Base-by-base conservation (phyloP, 192 early-diverging fungal species). In the Entomortierella parvispora region DNA sequence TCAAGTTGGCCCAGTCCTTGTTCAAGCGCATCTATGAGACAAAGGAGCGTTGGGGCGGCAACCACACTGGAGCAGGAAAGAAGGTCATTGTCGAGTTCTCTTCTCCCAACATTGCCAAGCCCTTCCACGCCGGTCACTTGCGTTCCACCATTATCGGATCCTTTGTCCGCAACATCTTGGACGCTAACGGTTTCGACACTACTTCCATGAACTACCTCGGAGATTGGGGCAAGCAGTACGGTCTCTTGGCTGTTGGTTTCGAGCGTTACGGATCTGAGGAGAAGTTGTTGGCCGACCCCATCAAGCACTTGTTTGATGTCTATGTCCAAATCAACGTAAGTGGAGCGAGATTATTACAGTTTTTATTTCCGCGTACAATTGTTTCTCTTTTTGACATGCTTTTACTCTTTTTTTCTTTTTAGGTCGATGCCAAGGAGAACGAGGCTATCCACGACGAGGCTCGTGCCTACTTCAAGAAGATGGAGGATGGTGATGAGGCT, bases 211-310 rank as follows among this genome's bases (percentile, higher is more conserved):
- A 99, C 87, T 97, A 99, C 81, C 84, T 99, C 33, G 98, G 98
- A 60, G 97, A 99, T 80, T 99, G 98, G 98, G 98, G 98, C 62
- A 99, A 97, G 82, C 97, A 99, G 85, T 99, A 95, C 76, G 98
- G 96, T 67, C 83, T 97, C 62, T 86, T 98, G 72, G 96, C 96
- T 48, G 82, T 99, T 54, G 97, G 96, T 61, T 97, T 89, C 78
- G 84, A 84, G 58, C 89, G 88, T 57, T 90, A 91, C 71, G 96
- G 96, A 33, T 84, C 81, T 44, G 96, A 97, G 64, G 88, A 94
- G 60, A 75, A 88, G 65, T 86, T 98, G 22, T 56, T 85, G 34
- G 81, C 72, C 20, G 92, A 98, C 71, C 94, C 96, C 11, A 98
- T 97, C 55, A 88, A 88, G 55, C 96, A 98, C 69, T 79, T 98